Conservation (phyloP, 208 protist genomes). For the Crithidia expoeki region DNA sequence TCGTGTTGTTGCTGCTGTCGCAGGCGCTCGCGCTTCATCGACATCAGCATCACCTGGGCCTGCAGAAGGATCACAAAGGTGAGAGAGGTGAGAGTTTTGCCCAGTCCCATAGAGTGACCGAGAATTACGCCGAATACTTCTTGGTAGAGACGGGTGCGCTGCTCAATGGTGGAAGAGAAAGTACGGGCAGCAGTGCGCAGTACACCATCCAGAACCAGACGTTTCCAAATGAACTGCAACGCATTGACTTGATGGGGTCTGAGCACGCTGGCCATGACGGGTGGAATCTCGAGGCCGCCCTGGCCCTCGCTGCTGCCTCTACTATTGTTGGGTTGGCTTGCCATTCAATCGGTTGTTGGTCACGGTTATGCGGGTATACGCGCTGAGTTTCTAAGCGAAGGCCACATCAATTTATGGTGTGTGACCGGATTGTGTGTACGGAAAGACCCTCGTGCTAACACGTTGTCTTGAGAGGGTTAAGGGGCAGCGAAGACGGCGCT, state of each 20-base stretch:
- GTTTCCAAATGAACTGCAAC: slow-evolving; percentile 78
- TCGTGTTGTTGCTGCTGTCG: slow-evolving; percentile 20
- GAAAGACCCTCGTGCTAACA: too few relatives aligned
- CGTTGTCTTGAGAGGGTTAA: too few relatives aligned
- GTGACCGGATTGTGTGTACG: too few relatives aligned
- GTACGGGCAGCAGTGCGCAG: slow-evolving; percentile 46
- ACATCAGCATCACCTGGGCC: slow-evolving; percentile 45
- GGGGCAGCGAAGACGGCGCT: too few relatives aligned
- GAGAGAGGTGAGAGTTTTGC: slow-evolving; percentile 83
- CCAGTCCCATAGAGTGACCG: slow-evolving; percentile 91
- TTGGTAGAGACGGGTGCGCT: slow-evolving; percentile 54
- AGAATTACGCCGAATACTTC: slow-evolving; percentile 76
- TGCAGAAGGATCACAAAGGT: slow-evolving; percentile 78
- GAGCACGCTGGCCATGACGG: slow-evolving; percentile 43
- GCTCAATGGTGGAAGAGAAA: slow-evolving; percentile 38
- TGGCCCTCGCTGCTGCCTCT: neutral
- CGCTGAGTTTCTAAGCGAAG: too few relatives aligned
- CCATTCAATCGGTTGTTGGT: neutral
- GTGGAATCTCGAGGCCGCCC: slow-evolving; percentile 25
- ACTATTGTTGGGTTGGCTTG: neutral
- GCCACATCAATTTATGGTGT: too few relatives aligned
- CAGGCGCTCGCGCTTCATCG: slow-evolving; percentile 35
- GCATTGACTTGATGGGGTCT: slow-evolving; percentile 73
- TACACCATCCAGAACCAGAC: slow-evolving; percentile 71
- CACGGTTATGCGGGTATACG: too few relatives aligned